phyloP scores from a whole-genome alignment of 495 filamentous ascomycete genomes.

The Cudoniella acicularis region DNA sequence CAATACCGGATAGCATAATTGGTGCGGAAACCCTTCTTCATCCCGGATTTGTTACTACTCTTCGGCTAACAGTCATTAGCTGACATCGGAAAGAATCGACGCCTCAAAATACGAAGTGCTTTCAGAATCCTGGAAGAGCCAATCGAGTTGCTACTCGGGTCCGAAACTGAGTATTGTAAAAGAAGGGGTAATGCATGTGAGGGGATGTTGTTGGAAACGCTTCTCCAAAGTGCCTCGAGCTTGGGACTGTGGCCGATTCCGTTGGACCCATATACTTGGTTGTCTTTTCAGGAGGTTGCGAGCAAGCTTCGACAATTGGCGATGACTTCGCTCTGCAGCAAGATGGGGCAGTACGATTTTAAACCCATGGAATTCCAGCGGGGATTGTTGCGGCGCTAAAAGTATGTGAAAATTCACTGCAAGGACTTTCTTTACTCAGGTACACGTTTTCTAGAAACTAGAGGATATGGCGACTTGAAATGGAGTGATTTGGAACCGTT shows the following conservation, averaged over 20 bases:
- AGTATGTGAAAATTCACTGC: no score
- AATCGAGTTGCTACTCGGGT: background rate
- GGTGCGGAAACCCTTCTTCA: background rate
- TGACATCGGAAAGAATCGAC: background rate
- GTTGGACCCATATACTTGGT: background rate
- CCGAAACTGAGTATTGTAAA: background rate
- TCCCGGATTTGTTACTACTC: background rate
- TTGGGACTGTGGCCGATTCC: background rate
- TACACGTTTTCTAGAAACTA: no score
- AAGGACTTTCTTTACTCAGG: no score
- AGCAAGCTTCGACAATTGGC: background rate
- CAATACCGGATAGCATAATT: background rate
- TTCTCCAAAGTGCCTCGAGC: background rate
- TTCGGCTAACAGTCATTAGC: background rate
- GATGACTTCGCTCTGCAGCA: background rate
- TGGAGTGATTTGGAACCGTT: no score
- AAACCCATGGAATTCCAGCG: background rate
- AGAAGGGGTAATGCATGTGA: background rate
- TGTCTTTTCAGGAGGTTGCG: background rate
- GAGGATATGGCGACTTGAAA: no score
- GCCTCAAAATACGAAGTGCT: background rate
- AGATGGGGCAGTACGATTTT: background rate
- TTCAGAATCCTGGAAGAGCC: background rate
- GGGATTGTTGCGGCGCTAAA: no score
- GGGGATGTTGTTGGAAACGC: background rate